phyloP scores from a whole-genome alignment of 345 rosid genomes.

The Eutrema japonicum region DNA sequence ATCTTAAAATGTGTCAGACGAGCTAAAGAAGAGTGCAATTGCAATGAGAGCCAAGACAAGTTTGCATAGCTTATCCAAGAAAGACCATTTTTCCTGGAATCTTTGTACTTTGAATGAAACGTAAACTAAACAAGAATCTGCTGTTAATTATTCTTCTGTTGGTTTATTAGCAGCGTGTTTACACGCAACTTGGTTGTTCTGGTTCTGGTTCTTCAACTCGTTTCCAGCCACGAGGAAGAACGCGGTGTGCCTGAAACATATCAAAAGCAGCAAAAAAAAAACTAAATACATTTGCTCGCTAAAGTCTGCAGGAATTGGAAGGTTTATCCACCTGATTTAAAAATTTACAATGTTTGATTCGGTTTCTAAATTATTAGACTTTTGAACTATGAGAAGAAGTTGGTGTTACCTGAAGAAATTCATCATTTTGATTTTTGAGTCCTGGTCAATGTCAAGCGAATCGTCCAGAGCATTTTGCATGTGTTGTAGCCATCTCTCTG shows the following conservation, averaged over 20 bases:
- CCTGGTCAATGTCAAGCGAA: constrained; percentile 63
- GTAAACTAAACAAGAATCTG: not conserved
- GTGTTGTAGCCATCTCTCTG: constrained; percentile 85
- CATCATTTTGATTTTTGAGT: constrained; percentile 77
- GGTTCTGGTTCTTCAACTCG: constrained; percentile 66
- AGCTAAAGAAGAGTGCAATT: constrained; percentile 6
- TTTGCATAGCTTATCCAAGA: constrained; percentile 7
- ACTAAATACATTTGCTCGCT: not conserved
- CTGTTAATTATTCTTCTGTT: constrained; percentile 39
- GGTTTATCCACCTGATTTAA: not conserved
- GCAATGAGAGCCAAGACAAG: constrained; percentile 5
- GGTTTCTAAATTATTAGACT: constrained; percentile 3
- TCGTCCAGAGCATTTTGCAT: constrained; percentile 82
- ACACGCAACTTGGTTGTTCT: constrained; percentile 48
- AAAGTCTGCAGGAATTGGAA: not conserved
- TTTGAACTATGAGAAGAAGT: constrained; percentile 5
- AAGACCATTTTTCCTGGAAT: not conserved
- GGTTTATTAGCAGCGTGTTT: constrained; percentile 53
- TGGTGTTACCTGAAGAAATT: constrained; percentile 71
- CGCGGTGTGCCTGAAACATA: constrained; percentile 73
- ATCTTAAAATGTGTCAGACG: constrained; percentile 1
- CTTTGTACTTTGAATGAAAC: not conserved
- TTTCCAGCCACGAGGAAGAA: constrained; percentile 94
- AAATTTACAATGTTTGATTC: not conserved
- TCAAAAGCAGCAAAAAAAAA: not conserved